phyloP scores from a whole-genome alignment of 2,329 filamentous ascomycete species.

The Aspergillus sp. region DNA sequence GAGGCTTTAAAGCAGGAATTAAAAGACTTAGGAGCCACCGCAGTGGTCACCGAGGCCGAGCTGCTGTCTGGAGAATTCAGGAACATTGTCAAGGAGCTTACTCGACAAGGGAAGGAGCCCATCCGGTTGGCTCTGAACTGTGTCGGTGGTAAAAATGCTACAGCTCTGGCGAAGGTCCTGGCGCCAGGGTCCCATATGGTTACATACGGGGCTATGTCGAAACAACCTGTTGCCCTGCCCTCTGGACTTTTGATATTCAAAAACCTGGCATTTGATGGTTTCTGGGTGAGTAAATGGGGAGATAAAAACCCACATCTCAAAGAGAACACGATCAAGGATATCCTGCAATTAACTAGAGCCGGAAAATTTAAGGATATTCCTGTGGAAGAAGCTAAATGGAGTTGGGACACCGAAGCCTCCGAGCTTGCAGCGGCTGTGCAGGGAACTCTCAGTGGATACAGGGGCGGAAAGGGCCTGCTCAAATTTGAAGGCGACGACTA shows the following conservation, averaged over 20 bases:
- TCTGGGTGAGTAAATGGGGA: conserved; percentile 93
- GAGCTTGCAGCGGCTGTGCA: conserved; percentile 72
- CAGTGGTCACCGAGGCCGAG: conserved; percentile 63
- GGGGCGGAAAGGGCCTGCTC: conserved; percentile 86
- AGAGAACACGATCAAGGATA: conserved; percentile 77
- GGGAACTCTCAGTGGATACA: conserved; percentile 78
- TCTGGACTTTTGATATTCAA: conserved; percentile 91
- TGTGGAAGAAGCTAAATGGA: conserved; percentile 79
- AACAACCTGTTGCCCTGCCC: conserved; percentile 77
- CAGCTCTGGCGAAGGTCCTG: conserved; percentile 73
- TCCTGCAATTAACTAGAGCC: conserved; percentile 70
- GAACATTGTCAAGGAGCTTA: conserved; percentile 63
- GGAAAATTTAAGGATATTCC: conserved; percentile 83
- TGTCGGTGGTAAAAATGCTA: conserved; percentile 84
- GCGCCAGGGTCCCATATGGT: conserved; percentile 71
- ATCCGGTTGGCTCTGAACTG: conserved; percentile 85
- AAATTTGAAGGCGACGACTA: conserved; percentile 61
- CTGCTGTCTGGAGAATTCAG: conserved; percentile 46
- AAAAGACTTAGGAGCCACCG: conserved; percentile 60
- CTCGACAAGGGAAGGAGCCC: conserved; percentile 67
- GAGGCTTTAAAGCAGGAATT: conserved; percentile 63
- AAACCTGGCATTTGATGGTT: conserved; percentile 82
- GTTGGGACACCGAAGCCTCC: conserved; percentile 72
- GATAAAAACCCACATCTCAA: conserved; percentile 72
- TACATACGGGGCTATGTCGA: conserved; percentile 94